Evolutionary conservation across 2,329 filamentous ascomycete genomes (phyloP).

Genomic region (Xylariaceae sp.): DNA sequence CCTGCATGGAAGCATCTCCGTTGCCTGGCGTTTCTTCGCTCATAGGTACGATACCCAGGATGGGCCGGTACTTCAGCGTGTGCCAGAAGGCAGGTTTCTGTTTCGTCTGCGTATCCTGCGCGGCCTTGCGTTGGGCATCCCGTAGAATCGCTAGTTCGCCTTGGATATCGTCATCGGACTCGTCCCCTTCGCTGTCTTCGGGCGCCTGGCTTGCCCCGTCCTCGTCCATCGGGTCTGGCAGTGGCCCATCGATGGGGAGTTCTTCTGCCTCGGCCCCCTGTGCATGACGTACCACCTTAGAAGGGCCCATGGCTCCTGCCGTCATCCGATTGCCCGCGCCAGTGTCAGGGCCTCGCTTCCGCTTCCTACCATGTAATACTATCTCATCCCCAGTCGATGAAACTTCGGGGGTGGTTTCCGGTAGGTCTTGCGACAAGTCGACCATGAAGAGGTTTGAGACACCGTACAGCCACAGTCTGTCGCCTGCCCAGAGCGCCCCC

Average conservation of each 20-base stretch:
- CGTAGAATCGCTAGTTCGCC: conserved; percentile 30
- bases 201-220: conserved; percentile 26
- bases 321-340: conserved; percentile 52
- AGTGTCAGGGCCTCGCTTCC: conserved; percentile 47
- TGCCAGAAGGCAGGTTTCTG: conserved; percentile 55
- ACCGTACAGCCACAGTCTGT: conserved; percentile 81
- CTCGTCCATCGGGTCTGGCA: conserved; percentile 26
- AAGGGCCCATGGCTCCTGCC: conserved; percentile 33
- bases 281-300: conserved; percentile 23
- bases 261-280: conserved; percentile 22
- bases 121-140: conserved; percentile 24
- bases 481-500: conserved; percentile 77
- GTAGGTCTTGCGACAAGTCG: conserved; percentile 68
- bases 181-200: conserved; percentile 30
- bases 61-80: conserved; percentile 91
- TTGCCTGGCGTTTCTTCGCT: conserved; percentile 28
- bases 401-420: conserved; percentile 29
- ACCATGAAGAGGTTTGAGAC: conserved; percentile 88
- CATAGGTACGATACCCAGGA: conserved; percentile 64
- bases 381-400: conserved; percentile 26
- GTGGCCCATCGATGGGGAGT: conserved; percentile 23
- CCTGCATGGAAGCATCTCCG: conserved; percentile 8
- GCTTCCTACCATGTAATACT: conserved; percentile 39
- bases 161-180: conserved; percentile 31
- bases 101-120: conserved; percentile 17